Base-by-base conservation (phyloP, 2,329 filamentous ascomycete genomes). In the Cryoendolithus antarcticus region DNA sequence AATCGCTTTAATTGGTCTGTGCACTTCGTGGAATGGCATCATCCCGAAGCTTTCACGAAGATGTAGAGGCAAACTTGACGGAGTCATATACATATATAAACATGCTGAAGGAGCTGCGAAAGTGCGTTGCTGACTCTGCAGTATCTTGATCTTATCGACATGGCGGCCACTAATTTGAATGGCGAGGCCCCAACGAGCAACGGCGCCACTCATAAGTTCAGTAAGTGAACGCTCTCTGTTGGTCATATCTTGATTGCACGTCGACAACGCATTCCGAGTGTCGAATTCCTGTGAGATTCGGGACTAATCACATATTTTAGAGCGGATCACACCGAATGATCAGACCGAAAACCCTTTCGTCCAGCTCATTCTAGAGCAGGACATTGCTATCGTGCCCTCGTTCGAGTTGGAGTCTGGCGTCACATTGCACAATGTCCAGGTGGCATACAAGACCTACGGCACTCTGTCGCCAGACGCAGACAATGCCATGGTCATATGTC, bases 321-420 rank as follows among this genome's bases (percentile, higher is more conserved):
- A 49, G 44, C 46, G 55, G 39, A 51, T 54, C 31, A 53, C 47
- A 27, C 49, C 55, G 8, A 38, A 42, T 15, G 56, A 58, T 30
- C 86, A 95, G 62, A 78, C 83, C 54, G 89, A 95, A 66, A 98
- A 96, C 64, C 89, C 88, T 24, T 96, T 88, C 60, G 77, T 84
- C 44, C 65, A 72, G 47, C 71, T 96, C 55, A 93, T 98, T 38
- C 80, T 86, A 38, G 81, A 94, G 54, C 91, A 96, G 64, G 72
- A 81, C 39, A 82, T 93, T 55, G 86, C 82, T 41, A 75, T 91
- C 44, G 75, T 98, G 40, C 89, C 91, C 2, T 79, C 80, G 19
- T 94, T 95, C 61, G 86, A 82, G 6, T 82, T 98, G 48, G 91
- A 98, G 62, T 96, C 88, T 2, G 91, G 91, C 35, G 85, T 82